Evolutionary conservation across 345 rosid genomes (phyloP), one percentile per base, ranked within the genome.

Genomic region (Triadica sebifera): DNA sequence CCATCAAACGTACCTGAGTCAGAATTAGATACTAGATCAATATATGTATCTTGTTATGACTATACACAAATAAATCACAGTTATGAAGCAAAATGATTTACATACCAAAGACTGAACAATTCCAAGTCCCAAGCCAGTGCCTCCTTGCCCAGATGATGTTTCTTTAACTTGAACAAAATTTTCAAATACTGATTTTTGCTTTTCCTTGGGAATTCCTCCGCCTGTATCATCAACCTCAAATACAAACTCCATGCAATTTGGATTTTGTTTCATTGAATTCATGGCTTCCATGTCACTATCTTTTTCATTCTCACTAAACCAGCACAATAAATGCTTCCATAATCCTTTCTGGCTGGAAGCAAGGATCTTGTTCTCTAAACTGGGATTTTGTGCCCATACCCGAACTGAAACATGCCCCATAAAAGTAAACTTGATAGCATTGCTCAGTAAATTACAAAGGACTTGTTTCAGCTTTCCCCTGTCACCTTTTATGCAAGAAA

Each of bases 221-320:
- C 98, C 97, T 2, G 97, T 91, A 78, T 93, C 98, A 0, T 85
- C 85, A 41, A 93, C 97, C 83, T 91, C 97, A 65, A 90, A 88
- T 62, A 90, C 77, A 75, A 87, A 83, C 58, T 89, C 89, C 86
- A 84, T 55, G 5, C 43, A 37, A 29, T 47, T 65, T 3, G 72
- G 73, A 51, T 72, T 80, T 50, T 74, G 75, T 51, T 62, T 69
- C 13, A 70, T 71, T 4, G 79, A 79, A 12, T 78, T 82, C 19
- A 71, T 62, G 0, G 57, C 69, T 45, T 81, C 84, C 0, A 73
- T n/a, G 45, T 84, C 76, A 17, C 55, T 55, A 5, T 55, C 74
- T 74, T 80, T 79, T 37, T 73, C 78, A 47, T 68, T 80, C 72
- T 77, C 77, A 39, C 24, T 58, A 65, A 77, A 75, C 59, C 80